Percentiles rank a stretch among this genome's conserved stretches.
Evolutionary conservation across 495 filamentous ascomycete species (phyloP).

Genomic region (Tuber indicum): DNA sequence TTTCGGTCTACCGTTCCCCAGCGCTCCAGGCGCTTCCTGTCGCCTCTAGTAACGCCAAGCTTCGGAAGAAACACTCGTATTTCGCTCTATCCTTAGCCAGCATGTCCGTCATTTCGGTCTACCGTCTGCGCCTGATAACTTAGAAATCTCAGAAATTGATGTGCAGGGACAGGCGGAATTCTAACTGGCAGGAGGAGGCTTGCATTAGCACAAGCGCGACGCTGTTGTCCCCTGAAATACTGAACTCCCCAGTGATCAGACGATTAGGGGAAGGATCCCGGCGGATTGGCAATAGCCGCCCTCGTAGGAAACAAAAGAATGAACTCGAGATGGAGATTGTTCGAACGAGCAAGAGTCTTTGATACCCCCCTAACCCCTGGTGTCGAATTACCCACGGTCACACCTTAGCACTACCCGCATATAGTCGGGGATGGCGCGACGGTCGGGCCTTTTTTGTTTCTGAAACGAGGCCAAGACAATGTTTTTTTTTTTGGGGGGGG

Average conservation of each 20-base stretch:
- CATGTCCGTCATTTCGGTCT: background rate
- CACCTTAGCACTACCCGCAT: background rate
- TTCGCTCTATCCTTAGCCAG: background rate
- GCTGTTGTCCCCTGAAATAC: background rate
- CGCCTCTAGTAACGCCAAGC: background rate
- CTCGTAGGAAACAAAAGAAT: background rate
- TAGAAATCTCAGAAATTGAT: background rate
- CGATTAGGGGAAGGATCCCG: too few species aligned
- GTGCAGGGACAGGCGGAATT: background rate
- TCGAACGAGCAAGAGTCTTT: background rate
- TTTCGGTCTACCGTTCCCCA: background rate
- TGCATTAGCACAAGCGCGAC: background rate
- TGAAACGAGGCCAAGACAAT: background rate
- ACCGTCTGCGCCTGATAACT: background rate
- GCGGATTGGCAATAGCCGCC: too few species aligned
- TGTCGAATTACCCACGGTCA: background rate
- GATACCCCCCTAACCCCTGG: background rate
- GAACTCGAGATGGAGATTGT: background rate
- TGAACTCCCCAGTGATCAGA: background rate
- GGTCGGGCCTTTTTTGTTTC: background rate
- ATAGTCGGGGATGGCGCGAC: background rate
- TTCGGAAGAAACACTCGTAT: background rate
- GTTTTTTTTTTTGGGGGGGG: background rate
- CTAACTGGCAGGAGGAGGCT: background rate
- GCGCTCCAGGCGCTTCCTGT: background rate